Evolutionary conservation across 176 grass and related monocot genomes (phyloP).

Genomic region (Otatea glauca): DNA sequence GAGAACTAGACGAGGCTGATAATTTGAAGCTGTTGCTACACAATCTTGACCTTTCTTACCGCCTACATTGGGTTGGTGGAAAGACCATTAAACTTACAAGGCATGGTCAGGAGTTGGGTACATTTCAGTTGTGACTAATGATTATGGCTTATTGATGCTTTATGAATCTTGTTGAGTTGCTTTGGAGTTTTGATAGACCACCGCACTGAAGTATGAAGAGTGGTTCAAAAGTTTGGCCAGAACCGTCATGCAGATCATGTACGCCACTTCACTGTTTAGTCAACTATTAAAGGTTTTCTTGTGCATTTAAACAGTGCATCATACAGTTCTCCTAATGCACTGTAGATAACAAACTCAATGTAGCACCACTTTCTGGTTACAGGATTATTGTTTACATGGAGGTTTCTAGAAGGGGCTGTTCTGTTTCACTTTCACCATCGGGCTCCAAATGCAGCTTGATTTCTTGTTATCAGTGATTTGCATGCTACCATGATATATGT

Average conservation of each 20-base stretch:
- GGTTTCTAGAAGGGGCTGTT: background rate
- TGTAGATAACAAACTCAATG: constrained; percentile 22
- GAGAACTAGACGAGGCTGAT: constrained; percentile 64
- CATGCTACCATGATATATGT: background rate
- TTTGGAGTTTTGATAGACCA: constrained; percentile 19
- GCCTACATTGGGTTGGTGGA: constrained; percentile 69
- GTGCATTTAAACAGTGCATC: background rate
- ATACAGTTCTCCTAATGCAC: constrained; percentile 1
- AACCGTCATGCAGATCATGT: constrained; percentile 29
- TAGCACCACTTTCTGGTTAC: constrained; percentile 20
- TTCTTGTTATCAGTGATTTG: background rate
- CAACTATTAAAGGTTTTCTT: background rate
- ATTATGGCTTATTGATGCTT: constrained; percentile 29
- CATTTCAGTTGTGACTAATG: constrained; percentile 85
- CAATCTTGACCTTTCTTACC: constrained; percentile 90
- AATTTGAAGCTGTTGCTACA: constrained; percentile 80
- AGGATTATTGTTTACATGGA: constrained; percentile 36
- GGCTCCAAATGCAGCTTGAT: constrained; percentile 28
- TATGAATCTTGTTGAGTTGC: constrained; percentile 37
- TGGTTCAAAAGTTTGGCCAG: constrained; percentile 1
- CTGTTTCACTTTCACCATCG: constrained; percentile 22
- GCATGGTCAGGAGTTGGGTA: constrained; percentile 79
- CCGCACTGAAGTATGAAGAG: constrained; percentile 10
- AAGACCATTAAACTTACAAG: constrained; percentile 74
- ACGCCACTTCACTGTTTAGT: constrained; percentile 33